Evolutionary conservation across 164 flowering plant species (phyloP), one percentile per base, ranked within the genome.

Genomic region (Tetrastigma voinierianum): DNA sequence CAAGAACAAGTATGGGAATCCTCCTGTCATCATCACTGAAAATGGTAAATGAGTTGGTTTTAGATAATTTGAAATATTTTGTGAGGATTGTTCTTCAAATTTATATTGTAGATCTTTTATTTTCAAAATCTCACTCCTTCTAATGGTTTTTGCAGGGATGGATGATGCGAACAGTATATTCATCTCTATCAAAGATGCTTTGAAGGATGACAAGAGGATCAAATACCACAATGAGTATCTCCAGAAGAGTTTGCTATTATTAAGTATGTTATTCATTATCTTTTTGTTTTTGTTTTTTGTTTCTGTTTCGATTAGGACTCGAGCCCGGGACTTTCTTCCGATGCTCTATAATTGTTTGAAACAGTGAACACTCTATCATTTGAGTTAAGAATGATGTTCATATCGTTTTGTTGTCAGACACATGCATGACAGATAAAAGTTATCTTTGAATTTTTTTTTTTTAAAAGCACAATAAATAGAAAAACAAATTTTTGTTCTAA

Each of bases 191-290:
- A 77, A 85, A 68, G 76, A 86, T 62, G 96, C 94, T 59, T 78
- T 90, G 9, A 91, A 91, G 72, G 98, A 95, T 72, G 79, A 79
- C 66, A 91, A 95, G 68, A 87, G 98, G 76, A 89, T 92, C 82
- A 82, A 72, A 75, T 95, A 91, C 68, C 92, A 89, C 72, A 76
- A 86, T 62, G 97, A 81, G 73, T 92, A 95, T 57, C 84, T 95
- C 19, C 15, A 86, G 20, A n/a, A n/a, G n/a, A 90, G 74, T 79
- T 73, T 95, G 73, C 72, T 80, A 14, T 96, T 11, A 90, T 93
- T 80, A 84, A 77, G 97, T 90, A 82, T 20, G 83, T 24, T 61
- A 1, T 32, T 51, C 13, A 45, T 11, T 12, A 10, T 25, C 2
- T 16, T 5, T 54, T 23, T 9, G 13, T 16, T 45, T 3, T 3